Evolutionary conservation across 2,329 filamentous ascomycete genomes (phyloP), one percentile per base, ranked within the genome.

Genomic region (Penicillium italicum): DNA sequence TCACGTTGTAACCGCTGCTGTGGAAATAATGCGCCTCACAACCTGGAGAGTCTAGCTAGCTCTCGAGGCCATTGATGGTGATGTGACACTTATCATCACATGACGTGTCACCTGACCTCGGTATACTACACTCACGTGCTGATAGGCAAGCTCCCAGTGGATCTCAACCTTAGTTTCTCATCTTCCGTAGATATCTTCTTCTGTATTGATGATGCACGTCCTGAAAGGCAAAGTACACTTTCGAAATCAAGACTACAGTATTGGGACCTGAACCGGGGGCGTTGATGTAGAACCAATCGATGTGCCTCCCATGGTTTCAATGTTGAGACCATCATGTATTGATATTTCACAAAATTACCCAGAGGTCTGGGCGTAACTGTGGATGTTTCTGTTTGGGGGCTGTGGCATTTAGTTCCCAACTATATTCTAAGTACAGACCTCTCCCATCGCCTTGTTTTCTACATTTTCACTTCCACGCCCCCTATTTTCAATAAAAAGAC

Each of bases 11-110:
- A n/a, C 45, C 16, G 53, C 40, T 66, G 63, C 61, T 64, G 63
- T 68, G 69, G 66, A 61, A 55, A 63, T 56, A 26, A 16, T 54
- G 62, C 61, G 62, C 59, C 46, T 62, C 52, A 43, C 48, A 50
- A 44, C 45, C 46, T 43, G 49, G 49, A n/a, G 52, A 56, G 60
- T 44, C 56, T 55, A 44, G 53, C 11, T 20, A 41, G 37, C 48
- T 34, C 38, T 43, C 8, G 48, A 50, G 3, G 50, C 59, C 58
- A 46, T 48, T 54, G 56, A 57, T 53, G 49, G 56, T 64, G 63
- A 66, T 63, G 69, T 67, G 63, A 50, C 37, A 33, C 20, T 14
- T n/a, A 5, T 26, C 11, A 26, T 48, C 46, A 48, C 45, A 37
- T 48, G 33, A 28, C 1, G 2, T 6, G 1, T 31, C 47, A 50